Base-by-base conservation (phyloP, 352 stramenopile species). In the Phytopythium cucurbitacearum region DNA sequence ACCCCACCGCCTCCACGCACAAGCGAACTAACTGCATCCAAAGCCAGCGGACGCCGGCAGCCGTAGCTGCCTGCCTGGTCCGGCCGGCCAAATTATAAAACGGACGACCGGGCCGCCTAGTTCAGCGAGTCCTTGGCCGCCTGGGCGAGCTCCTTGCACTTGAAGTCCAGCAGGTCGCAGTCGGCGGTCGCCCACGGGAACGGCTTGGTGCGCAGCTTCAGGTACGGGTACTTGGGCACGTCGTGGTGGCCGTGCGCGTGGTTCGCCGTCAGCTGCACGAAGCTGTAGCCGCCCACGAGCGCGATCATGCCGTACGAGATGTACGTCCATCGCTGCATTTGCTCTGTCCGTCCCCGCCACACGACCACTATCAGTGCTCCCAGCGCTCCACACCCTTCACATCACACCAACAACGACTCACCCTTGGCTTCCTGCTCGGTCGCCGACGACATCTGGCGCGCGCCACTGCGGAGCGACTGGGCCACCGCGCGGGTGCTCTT, bases 171-270 rank as follows among this genome's bases (percentile, higher is more conserved):
- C 40, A 89, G 64, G 76, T 94, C 83, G 70, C 84, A 94, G 72
- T 80, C 55, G 55, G 84, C 77, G 55, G 84, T 81, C 38, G 83
- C 56, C 84, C 84, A 94, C 57, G 84, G 84, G 70, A 84, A 94
- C 28, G 84, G 84, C 72, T 94, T 94, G 65, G 69, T 94, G 68
- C 84, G 84, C 53, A 94, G 73, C 71, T 91, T 94, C 62, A 92
- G 80, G 78, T 94, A 91, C 39, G 81, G 67, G 69, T 76, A 94
- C 47, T 70, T 72, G 4, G 77, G 76, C 32, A 57, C 64, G 51
- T 87, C 69, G 40, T 91, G 65, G 37, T 91, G 65, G 46, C 74
- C 65, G 69, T 91, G 74, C 40, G 76, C 69, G 60, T 87, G 73
- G 62, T 81, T 67, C 51, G 73, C 66, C 51, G 79, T 51, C 46